Evolutionary conservation across 768 basidiomycete genomes (phyloP).

Genomic region (Crassisporium funariophilum): DNA sequence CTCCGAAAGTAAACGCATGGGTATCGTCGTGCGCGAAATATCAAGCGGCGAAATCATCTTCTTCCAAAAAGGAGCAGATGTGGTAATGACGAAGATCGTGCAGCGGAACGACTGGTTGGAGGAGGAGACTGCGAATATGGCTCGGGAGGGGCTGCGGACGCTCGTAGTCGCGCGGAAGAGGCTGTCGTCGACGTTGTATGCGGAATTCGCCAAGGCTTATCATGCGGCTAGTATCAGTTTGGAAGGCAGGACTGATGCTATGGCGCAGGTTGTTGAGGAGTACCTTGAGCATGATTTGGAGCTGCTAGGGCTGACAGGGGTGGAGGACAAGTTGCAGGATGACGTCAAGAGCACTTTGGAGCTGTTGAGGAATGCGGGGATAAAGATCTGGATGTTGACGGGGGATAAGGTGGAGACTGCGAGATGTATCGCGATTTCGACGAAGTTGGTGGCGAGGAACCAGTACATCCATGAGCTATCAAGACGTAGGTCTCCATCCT

Average conservation of each 20-base stretch:
- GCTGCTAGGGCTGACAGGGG: slow-evolving; percentile 92
- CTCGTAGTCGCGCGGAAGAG: slow-evolving; percentile 89
- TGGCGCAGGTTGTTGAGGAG: slow-evolving; percentile 71
- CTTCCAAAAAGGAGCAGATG: slow-evolving; percentile 96
- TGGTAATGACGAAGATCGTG: slow-evolving; percentile 96
- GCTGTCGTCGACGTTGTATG: slow-evolving; percentile 68
- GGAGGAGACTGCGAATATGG: slow-evolving; percentile 99
- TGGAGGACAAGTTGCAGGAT: slow-evolving; percentile 98
- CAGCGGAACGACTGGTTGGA: slow-evolving; percentile 99
- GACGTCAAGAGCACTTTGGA: slow-evolving; percentile 95
- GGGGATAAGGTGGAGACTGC: slow-evolving; percentile 99
- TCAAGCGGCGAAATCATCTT: slow-evolving; percentile 81
- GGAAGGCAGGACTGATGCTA: slow-evolving; percentile 81
- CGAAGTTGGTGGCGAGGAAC: slow-evolving; percentile 91
- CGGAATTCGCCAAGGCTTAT: slow-evolving; percentile 70
- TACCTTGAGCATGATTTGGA: slow-evolving; percentile 89
- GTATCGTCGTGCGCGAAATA: slow-evolving; percentile 87
- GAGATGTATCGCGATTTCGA: slow-evolving; percentile 96
- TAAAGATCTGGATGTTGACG: slow-evolving; percentile 99
- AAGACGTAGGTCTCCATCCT: slow-evolving; percentile 62
- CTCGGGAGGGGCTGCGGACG: slow-evolving; percentile 91
- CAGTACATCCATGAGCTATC: slow-evolving; percentile 98
- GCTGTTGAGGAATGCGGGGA: slow-evolving; percentile 89
- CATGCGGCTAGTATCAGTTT: slow-evolving; percentile 78
- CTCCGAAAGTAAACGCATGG: slow-evolving; percentile 98